Conservation (phyloP, 2,329 filamentous ascomycete genomes). For the Verticillium tricorpus region DNA sequence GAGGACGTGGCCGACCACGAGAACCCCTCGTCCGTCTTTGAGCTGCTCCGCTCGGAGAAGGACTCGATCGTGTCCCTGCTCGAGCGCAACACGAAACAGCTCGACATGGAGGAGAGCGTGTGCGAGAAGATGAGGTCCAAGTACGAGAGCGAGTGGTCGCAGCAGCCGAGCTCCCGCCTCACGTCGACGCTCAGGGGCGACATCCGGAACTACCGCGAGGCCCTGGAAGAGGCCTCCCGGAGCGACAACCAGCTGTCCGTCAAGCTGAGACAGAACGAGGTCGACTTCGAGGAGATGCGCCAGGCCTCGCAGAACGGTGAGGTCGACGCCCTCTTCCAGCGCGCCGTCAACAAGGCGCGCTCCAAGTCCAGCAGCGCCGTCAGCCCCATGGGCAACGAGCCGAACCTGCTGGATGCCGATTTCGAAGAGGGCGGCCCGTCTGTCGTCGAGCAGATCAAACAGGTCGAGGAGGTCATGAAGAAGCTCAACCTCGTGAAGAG, state of each 20-base stretch:
- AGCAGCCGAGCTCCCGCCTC: slow-evolving; percentile 87
- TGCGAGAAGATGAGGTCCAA: slow-evolving; percentile 99
- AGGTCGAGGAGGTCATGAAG: slow-evolving; percentile 84
- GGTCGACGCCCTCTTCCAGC: slow-evolving; percentile 83
- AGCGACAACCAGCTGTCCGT: slow-evolving; percentile 81
- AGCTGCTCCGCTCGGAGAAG: slow-evolving; percentile 73
- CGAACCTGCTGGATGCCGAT: slow-evolving; percentile 84
- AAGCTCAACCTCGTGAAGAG: slow-evolving; percentile 90
- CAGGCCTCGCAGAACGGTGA: slow-evolving; percentile 81
- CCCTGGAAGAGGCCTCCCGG: slow-evolving; percentile 80
- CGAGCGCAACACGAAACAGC: slow-evolving; percentile 77
- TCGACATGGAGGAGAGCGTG: slow-evolving; percentile 96
- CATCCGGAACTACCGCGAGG: slow-evolving; percentile 81
- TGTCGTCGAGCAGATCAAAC: slow-evolving; percentile 83
- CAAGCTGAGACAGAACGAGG: slow-evolving; percentile 80
- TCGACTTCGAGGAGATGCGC: slow-evolving; percentile 93
- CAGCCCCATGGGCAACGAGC: slow-evolving; percentile 61
- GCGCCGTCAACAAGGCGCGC: slow-evolving; percentile 75
- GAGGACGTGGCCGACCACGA: slow-evolving; percentile 85
- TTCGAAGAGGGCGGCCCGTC: slow-evolving; percentile 77
- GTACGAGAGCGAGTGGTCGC: slow-evolving; percentile 92
- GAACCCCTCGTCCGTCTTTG: slow-evolving; percentile 73
- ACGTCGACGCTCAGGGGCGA: slow-evolving; percentile 85
- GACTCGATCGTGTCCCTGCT: slow-evolving; percentile 66
- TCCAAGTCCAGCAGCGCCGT: slow-evolving; percentile 56